phyloP scores from a whole-genome alignment of 306 rosid genomes.

The Heteromeles arbutifolia region DNA sequence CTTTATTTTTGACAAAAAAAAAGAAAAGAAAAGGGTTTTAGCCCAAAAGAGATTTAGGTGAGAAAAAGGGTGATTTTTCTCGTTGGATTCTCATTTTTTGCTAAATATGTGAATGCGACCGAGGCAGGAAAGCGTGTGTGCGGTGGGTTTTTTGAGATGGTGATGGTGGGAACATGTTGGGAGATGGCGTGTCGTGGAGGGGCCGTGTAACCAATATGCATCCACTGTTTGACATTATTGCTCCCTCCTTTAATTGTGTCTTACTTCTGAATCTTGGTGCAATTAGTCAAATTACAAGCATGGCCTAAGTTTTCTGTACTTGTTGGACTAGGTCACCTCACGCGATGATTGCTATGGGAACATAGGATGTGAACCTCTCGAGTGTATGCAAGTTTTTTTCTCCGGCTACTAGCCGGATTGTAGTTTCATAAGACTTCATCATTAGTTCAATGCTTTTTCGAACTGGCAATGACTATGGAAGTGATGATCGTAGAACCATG shows the following conservation, averaged over 20 bases:
- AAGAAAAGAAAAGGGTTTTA: no score
- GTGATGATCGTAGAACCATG: background rate
- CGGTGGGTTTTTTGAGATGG: background rate
- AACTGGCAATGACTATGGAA: background rate
- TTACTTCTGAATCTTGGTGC: background rate
- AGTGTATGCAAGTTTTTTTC: no score
- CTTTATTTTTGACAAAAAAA: no score
- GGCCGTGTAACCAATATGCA: background rate
- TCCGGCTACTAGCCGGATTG: background rate
- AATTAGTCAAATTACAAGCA: slow-evolving; percentile 9
- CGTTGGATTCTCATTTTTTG: slow-evolving; percentile 6
- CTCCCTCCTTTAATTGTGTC: background rate
- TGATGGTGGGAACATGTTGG: slow-evolving; percentile 16
- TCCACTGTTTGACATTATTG: slow-evolving; percentile 17
- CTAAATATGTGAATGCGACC: background rate
- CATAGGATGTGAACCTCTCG: no score
- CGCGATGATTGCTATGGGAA: no score
- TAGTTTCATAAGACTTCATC: background rate
- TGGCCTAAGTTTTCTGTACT: no score
- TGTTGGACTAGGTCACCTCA: no score
- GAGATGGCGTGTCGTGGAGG: slow-evolving; percentile 20
- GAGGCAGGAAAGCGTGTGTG: slow-evolving; percentile 17
- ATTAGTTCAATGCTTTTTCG: background rate
- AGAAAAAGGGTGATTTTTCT: background rate
- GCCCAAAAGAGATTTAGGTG: background rate